Percentiles rank a stretch among this genome's conserved stretches.
Evolutionary conservation across 768 basidiomycete genomes (phyloP).

Genomic region (Daedaleopsis nitida): DNA sequence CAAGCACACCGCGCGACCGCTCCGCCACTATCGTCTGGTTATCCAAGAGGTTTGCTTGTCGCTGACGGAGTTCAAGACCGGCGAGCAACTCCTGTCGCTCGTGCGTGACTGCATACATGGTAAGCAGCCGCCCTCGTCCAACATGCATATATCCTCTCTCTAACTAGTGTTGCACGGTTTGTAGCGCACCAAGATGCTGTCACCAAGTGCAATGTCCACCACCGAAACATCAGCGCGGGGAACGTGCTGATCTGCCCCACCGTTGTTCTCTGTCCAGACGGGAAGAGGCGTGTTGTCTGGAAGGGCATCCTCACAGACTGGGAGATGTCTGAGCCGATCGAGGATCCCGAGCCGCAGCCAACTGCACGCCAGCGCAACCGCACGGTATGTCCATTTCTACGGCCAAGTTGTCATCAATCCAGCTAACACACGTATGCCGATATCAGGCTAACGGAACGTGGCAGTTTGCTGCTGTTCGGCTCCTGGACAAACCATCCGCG

Average conservation of each 20-base stretch:
- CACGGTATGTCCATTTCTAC: background rate
- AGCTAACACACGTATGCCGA: too few relatives aligned
- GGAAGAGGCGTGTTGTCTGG: background rate
- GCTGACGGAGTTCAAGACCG: background rate
- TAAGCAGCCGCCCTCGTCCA: background rate
- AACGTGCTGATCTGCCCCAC: slow-evolving; percentile 3
- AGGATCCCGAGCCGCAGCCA: background rate
- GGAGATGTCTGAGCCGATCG: background rate
- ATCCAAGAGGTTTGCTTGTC: slow-evolving; percentile 8
- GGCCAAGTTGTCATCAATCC: too few relatives aligned
- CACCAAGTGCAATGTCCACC: background rate
- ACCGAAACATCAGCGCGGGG: slow-evolving; percentile 2
- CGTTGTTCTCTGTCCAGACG: background rate
- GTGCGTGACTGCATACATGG: slow-evolving; percentile 1
- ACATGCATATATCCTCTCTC: background rate
- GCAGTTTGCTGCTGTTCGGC: background rate
- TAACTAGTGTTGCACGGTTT: too few relatives aligned
- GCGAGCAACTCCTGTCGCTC: slow-evolving; percentile 5
- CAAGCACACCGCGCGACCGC: background rate
- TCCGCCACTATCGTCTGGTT: slow-evolving; percentile 14
- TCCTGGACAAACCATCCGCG: background rate
- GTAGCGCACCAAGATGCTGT: too few relatives aligned
- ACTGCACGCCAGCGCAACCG: background rate
- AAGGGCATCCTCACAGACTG: background rate
- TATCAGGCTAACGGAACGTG: background rate